Base-by-base conservation (phyloP, 2,329 filamentous ascomycete genomes). In the Pleomassaria siparia region DNA sequence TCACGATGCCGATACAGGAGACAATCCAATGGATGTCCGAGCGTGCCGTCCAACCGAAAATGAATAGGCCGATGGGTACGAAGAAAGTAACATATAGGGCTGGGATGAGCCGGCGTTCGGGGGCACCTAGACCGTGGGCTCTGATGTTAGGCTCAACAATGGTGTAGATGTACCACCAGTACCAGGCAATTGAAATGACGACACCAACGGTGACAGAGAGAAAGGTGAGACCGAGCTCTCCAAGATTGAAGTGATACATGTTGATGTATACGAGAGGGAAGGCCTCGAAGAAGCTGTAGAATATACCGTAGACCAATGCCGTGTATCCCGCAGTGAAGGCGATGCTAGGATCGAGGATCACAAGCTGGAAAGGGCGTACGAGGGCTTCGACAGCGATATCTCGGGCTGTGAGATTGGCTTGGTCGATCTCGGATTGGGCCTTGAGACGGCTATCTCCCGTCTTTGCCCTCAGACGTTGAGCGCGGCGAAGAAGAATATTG, bases 261-360 rank as follows among this genome's bases (percentile, higher is more conserved):
- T 81, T 76, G 54, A 87, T 79, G 73, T 88, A 96, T 48, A 95
- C 78, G 44, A 84, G 71, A 0, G 79, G 79, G 53, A 71, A 75
- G 9, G 85, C 85, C 49, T 88, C 78, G 74, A 88, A 88, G 76
- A 88, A 88, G 80, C 87, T 86, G 77, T 88, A 88, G 39, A 87
- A 76, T 4, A 88, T 76, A 8, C 84, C 85, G 69, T 89, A 89
- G 20, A 92, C 79, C 2, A 94, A 86, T 1, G 84, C 87, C 81
- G 92, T 94, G 76, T 95, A 96, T 1, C 95, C 59, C 1, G 86
- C 84, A 53, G 95, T 86, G 62, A 94, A 83, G 50, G 95, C 81
- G 44, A 95, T 89, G 63, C 95, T 94, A 21, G 89, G 83, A 71
- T 95, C 90, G 49, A 82, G 74, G 62, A 94, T 89, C 35, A 95